Evolutionary conservation across 768 basidiomycete genomes (phyloP).

Genomic region (Psilocybe sp.): DNA sequence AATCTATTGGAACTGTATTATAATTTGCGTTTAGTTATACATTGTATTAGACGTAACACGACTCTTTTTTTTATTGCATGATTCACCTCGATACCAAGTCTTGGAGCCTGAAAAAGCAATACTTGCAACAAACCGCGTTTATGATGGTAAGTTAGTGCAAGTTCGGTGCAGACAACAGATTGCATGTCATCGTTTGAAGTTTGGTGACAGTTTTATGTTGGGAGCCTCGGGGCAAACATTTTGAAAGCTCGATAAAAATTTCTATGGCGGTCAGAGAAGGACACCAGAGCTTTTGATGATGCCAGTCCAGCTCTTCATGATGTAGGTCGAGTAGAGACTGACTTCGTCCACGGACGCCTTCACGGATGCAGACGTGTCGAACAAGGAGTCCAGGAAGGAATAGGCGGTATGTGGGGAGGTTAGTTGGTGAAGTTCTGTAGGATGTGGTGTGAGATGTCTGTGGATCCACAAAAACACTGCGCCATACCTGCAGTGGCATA

Average conservation of each 20-base stretch:
- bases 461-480: not conserved
- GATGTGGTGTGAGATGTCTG: not conserved
- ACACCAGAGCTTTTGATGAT: constrained; percentile 69
- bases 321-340: constrained; percentile 53
- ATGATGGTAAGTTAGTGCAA: too few species aligned
- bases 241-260: not conserved
- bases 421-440: constrained; percentile 75
- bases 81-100: too few species aligned
- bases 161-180: too few species aligned
- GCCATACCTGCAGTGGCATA: constrained; percentile 68
- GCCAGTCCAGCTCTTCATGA: constrained; percentile 68
- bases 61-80: too few species aligned
- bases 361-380: constrained; percentile 45
- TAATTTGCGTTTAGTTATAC: too few species aligned
- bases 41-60: too few species aligned
- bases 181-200: too few species aligned
- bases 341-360: constrained; percentile 51
- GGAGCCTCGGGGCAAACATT: too few species aligned
- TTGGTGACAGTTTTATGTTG: too few species aligned
- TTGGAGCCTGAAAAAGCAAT: too few species aligned
- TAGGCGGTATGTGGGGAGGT: constrained; percentile 67
- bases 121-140: too few species aligned
- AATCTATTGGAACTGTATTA: too few species aligned
- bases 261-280: constrained; percentile 15
- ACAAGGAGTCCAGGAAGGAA: constrained; percentile 63